Evolutionary conservation across 202 grass and related monocot genomes (phyloP).

Genomic region (Setaria viridis): DNA sequence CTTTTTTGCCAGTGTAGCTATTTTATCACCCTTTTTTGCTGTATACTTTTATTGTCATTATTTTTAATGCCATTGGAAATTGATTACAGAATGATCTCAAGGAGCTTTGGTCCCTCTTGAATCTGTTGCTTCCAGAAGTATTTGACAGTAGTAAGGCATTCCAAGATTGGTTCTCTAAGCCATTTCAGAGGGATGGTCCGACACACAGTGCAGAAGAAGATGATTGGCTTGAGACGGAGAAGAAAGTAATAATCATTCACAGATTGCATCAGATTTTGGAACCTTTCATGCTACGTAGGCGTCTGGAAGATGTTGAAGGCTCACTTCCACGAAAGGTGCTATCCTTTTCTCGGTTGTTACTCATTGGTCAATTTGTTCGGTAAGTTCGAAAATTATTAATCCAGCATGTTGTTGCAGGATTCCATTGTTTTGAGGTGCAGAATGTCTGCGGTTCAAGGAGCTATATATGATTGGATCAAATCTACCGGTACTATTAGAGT

Average conservation of each 20-base stretch:
- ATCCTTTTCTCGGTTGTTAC: slow-evolving; percentile 20
- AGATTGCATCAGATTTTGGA: slow-evolving; percentile 98
- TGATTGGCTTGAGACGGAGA: slow-evolving; percentile 98
- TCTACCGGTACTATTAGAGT: slow-evolving; percentile 98
- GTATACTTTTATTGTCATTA: slow-evolving; percentile 11
- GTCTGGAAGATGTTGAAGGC: slow-evolving; percentile 98
- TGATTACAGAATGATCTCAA: slow-evolving; percentile 93
- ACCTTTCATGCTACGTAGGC: slow-evolving; percentile 96
- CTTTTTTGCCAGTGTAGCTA: slow-evolving; percentile 21
- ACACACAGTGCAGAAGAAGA: slow-evolving; percentile 86
- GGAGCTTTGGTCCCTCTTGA: slow-evolving; percentile 98
- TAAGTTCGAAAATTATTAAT: slow-evolving; percentile 37
- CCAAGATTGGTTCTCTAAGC: slow-evolving; percentile 99
- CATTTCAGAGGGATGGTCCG: slow-evolving; percentile 89
- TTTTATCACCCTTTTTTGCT: slow-evolving; percentile 28
- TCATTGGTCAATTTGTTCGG: slow-evolving; percentile 10
- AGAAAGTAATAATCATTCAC: slow-evolving; percentile 99
- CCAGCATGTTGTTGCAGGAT: slow-evolving; percentile 56
- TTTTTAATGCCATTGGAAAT: slow-evolving; percentile 34
- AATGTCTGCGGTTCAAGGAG: slow-evolving; percentile 94
- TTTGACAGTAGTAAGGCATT: slow-evolving; percentile 99
- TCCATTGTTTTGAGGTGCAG: slow-evolving; percentile 94
- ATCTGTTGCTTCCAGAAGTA: slow-evolving; percentile 96
- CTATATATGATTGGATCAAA: slow-evolving; percentile 99
- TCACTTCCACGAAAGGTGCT: slow-evolving; percentile 94